A percentile compares a stretch with the other conserved stretches of the same genome.
phyloP scores from a whole-genome alignment of 2,329 filamentous ascomycete species.

The Sclerotinia spermophila region DNA sequence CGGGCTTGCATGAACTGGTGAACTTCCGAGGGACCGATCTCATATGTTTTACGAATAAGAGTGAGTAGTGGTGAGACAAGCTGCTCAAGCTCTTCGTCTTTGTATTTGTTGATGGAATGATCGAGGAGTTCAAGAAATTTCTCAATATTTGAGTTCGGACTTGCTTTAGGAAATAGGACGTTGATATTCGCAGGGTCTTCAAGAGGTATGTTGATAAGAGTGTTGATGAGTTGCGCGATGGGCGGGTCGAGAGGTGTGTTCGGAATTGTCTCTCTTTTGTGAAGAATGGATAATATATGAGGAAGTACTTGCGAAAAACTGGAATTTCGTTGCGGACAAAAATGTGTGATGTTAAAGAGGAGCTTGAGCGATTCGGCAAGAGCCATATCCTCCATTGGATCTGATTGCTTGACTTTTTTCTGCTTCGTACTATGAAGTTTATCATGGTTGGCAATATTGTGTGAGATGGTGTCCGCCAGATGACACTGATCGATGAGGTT shows the following conservation, averaged over 20 bases:
- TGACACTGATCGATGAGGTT: conserved; percentile 62
- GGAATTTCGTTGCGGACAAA: conserved; percentile 57
- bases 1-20: conserved; percentile 59
- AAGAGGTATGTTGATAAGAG: conserved; percentile 74
- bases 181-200: conserved; percentile 45
- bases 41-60: conserved; percentile 67
- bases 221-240: conserved; percentile 70
- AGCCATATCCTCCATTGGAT: conserved; percentile 73
- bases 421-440: conserved; percentile 45
- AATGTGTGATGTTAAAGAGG: conserved; percentile 81
- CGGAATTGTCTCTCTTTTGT: conserved; percentile 52
- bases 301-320: conserved; percentile 66
- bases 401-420: conserved; percentile 34
- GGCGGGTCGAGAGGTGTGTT: conserved; percentile 69
- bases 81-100: conserved; percentile 67
- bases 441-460: conserved; percentile 69
- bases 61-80: conserved; percentile 70
- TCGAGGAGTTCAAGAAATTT: conserved; percentile 69
- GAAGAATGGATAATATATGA: conserved; percentile 68
- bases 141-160: conserved; percentile 57
- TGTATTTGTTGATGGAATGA: conserved; percentile 59
- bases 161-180: conserved; percentile 61
- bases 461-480: conserved; percentile 64
- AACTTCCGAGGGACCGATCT: conserved; percentile 60
- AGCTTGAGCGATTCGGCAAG: conserved; percentile 81